Evolutionary conservation across 768 basidiomycete genomes (phyloP), one percentile per base, ranked within the genome.

Genomic region (Lactarius sanguifluus): DNA sequence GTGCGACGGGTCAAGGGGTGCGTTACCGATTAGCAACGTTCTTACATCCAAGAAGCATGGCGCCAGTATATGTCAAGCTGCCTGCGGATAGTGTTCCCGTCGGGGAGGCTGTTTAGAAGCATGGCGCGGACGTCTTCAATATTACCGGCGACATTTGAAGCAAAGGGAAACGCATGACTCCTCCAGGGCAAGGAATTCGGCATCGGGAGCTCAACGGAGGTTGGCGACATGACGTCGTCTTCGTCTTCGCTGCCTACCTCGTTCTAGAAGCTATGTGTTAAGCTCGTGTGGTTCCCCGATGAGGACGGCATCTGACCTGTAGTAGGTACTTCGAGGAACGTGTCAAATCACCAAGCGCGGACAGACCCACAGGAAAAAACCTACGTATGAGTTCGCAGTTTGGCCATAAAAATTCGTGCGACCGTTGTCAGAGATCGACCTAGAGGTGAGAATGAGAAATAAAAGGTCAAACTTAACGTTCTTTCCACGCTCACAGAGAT

Each of bases 1-100:
- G 67, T 30, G 59, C 32, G 28, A 61, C 54, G 52, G 36, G 50
- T 65, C 34, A 61, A 34, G 20, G 32, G n/a, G 38, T 50, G 40
- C 34, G 41, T 45, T 40, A 45, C 20, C 20, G 30, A 52, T 41
- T 34, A 45, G 15, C n/a, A 36, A 50, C 34, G 81, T 60, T 71
- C 87, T 69, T 73, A 87, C 88, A 89, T 86, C 87, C 87, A 90
- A 57, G 85, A 86, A 59, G 85, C 87, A 73, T 89, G 85, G 70
- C 81, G 81, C 75, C 81, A 90, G 75, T 90, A 90, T 41, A 82
- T 78, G 52, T 82, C 78, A 61, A 79, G 78, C 45, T 86, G 76
- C 43, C 72, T 65, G 57, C 75, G 76, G 5, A 78, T 75, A 64
- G 71, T 74, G 25, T 70, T 65, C 23, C 66, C 28, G 56, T 75